These are phyloP conservation scores for Tuber aestivum DNA, from an alignment of 495 filamentous ascomycete species.

Conservation along the genomic window DNA sequence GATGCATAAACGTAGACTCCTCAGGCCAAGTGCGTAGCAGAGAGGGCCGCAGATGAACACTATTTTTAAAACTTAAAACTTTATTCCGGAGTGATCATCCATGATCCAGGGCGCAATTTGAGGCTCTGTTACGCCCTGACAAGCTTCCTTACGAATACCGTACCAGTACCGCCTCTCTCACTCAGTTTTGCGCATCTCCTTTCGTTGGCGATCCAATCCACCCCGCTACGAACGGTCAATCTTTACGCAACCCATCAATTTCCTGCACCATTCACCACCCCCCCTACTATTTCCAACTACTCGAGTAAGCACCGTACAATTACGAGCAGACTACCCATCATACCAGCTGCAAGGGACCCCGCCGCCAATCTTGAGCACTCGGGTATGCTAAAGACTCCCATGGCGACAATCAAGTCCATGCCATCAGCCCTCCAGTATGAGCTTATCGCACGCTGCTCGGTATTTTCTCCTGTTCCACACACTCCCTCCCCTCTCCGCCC, in stretches of 20 bases:
- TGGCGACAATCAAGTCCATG: constrained; percentile 52
- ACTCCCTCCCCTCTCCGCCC: neutral
- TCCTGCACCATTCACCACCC: neutral
- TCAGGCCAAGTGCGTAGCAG: neutral
- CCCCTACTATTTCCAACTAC: neutral
- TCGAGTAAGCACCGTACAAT: neutral
- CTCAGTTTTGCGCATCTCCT: neutral
- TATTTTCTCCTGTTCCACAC: constrained; percentile 42
- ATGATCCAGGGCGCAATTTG: constrained; percentile 3
- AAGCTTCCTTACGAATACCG: neutral
- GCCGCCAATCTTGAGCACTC: neutral
- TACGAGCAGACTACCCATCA: neutral
- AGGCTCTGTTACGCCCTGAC: constrained; percentile 6
- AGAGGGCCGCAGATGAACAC: neutral
- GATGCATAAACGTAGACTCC: neutral
- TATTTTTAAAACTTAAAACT: neutral
- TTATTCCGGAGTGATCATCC: constrained; percentile 17
- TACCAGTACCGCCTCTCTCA: neutral
- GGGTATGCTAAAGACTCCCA: constrained; percentile 38
- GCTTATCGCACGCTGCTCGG: constrained; percentile 74
- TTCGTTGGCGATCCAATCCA: neutral
- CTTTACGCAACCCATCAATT: constrained; percentile 22
- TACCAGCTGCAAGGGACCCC: neutral
- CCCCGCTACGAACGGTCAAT: neutral
- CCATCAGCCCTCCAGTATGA: constrained; percentile 76